Evolutionary conservation across 352 stramenopile genomes (phyloP).

Genomic region (Phytopythium vexans): DNA sequence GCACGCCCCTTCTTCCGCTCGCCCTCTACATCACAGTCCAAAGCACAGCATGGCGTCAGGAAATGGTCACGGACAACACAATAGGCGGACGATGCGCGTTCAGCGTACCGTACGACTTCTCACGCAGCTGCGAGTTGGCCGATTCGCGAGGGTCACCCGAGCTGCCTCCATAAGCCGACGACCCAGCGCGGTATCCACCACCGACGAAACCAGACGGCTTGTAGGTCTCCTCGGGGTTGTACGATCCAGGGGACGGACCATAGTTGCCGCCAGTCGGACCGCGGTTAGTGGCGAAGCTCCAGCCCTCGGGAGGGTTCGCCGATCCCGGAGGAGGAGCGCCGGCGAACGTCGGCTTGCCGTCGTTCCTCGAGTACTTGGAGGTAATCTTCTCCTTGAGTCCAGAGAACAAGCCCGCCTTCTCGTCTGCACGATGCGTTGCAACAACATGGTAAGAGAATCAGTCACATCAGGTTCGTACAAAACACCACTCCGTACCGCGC

Average conservation of each 20-base stretch:
- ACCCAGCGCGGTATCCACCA: constrained; percentile 49
- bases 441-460: constrained; percentile 3
- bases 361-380: constrained; percentile 72
- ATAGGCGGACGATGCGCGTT: too few relatives aligned
- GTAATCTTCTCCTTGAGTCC: constrained; percentile 82
- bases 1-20: constrained; percentile 84
- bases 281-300: constrained; percentile 82
- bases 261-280: constrained; percentile 76
- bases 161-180: constrained; percentile 25
- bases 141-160: constrained; percentile 50
- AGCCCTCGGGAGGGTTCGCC: constrained; percentile 72
- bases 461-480: neutral
- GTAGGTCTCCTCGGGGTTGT: constrained; percentile 84
- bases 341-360: constrained; percentile 52
- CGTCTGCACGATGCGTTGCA: constrained; percentile 28
- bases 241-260: constrained; percentile 40
- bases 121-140: constrained; percentile 61
- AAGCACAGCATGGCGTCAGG: neutral
- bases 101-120: constrained; percentile 69
- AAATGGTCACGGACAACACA: constrained; percentile 1
- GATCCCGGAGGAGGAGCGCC: constrained; percentile 63
- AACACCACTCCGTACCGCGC: constrained; percentile 27
- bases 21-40: constrained; percentile 34
- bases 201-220: constrained; percentile 43
- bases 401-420: constrained; percentile 83